phyloP scores from a whole-genome alignment of 805 yeast genomes.

The Kuraishia hungarica region DNA sequence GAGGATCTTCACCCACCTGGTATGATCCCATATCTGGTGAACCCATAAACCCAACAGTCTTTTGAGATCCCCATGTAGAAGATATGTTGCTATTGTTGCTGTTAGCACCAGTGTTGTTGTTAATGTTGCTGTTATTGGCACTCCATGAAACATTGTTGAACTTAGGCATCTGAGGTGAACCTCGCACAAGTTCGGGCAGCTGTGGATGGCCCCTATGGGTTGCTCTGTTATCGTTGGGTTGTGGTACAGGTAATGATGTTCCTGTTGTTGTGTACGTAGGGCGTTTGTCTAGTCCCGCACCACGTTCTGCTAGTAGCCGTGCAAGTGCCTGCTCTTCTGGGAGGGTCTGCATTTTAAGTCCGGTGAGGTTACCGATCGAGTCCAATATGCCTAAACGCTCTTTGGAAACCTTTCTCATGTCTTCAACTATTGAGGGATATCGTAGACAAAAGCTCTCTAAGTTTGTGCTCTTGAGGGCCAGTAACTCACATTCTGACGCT shows the following conservation, averaged over 20 bases:
- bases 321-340: not conserved
- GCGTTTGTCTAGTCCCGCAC: not conserved
- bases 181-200: not conserved
- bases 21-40: not conserved
- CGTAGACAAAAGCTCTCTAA: constrained; percentile 44
- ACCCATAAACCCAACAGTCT: not conserved
- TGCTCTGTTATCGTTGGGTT: not conserved
- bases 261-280: not conserved
- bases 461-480: constrained; percentile 49
- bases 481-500: constrained; percentile 47
- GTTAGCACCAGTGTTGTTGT: not conserved
- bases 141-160: constrained; percentile 13
- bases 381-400: constrained; percentile 30
- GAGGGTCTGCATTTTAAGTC: not conserved
- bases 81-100: not conserved
- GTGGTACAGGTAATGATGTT: not conserved
- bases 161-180: constrained; percentile 3
- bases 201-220: not conserved
- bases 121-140: not conserved
- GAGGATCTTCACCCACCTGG: not conserved
- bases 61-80: not conserved
- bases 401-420: constrained; percentile 53
- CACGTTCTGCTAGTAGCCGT: not conserved
- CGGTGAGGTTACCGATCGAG: constrained; percentile 15
- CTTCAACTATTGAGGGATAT: constrained; percentile 51